Conservation (phyloP, 2,329 filamentous ascomycete genomes). For the Colletotrichum endophyticum region DNA sequence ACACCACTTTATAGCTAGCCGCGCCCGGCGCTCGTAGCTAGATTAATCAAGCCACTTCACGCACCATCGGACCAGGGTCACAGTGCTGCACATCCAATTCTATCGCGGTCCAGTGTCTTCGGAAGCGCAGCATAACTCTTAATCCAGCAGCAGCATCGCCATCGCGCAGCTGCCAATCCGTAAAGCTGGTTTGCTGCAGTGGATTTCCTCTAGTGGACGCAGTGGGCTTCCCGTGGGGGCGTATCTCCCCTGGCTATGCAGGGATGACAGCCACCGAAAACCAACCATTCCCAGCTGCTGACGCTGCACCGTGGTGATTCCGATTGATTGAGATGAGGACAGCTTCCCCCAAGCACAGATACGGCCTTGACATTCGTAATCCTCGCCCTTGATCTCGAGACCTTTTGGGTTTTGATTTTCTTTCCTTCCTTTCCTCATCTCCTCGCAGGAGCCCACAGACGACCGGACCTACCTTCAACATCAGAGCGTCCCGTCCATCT, state of each 20-base stretch:
- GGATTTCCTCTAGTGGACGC: neutral
- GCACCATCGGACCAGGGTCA: neutral
- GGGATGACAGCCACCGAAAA: constrained; percentile 16
- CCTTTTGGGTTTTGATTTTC: neutral
- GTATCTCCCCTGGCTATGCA: constrained; percentile 10
- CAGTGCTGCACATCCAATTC: neutral
- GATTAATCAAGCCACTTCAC: too few species aligned
- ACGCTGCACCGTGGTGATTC: constrained; percentile 17
- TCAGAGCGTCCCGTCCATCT: constrained; percentile 18
- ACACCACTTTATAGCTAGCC: too few species aligned
- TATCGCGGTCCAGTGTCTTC: neutral
- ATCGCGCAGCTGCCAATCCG: neutral
- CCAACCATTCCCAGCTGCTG: constrained; percentile 7
- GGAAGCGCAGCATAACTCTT: constrained; percentile 3
- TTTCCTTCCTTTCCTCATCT: neutral
- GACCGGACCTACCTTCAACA: neutral
- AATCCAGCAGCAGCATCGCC: neutral
- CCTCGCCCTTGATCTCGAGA: constrained; percentile 4
- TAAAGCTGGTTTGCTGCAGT: neutral
- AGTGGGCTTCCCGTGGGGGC: constrained; percentile 13
- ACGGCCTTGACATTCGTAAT: neutral
- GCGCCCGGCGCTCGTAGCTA: too few species aligned
- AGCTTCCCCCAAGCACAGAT: constrained; percentile 3
- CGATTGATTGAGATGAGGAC: constrained; percentile 18
- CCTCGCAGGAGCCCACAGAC: neutral